Conservation (phyloP, 2,329 filamentous ascomycete genomes). For the Fusarium longipes region DNA sequence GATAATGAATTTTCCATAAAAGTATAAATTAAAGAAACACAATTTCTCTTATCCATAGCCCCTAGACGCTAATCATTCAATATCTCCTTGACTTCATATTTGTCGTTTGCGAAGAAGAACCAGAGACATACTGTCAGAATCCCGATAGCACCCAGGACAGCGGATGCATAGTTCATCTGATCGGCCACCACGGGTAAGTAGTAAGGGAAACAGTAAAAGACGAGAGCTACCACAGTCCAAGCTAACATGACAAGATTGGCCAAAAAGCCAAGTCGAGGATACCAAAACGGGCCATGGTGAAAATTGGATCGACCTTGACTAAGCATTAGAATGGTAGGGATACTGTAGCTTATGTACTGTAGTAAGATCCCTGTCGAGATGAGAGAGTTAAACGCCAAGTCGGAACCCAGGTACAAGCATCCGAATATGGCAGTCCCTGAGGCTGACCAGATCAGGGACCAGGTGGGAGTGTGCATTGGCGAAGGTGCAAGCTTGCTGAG, state of each 20-base stretch:
- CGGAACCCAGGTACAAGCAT: constrained; percentile 5
- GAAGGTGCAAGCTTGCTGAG: constrained; percentile 9
- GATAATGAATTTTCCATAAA: too few relatives aligned
- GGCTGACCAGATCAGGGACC: constrained; percentile 5
- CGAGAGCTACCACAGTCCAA: background rate
- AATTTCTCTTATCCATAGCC: rapidly evolving
- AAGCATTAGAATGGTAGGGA: constrained; percentile 1
- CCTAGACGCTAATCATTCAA: background rate
- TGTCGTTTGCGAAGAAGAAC: constrained; percentile 1
- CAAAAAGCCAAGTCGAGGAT: background rate
- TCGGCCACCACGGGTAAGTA: background rate
- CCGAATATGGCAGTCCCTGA: constrained; percentile 3
- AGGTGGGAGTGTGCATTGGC: background rate
- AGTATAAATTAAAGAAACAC: background rate
- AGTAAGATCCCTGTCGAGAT: constrained; percentile 4
- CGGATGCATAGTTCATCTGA: constrained; percentile 13
- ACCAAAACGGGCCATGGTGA: constrained; percentile 10
- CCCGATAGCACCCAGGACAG: background rate
- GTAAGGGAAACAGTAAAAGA: constrained; percentile 16
- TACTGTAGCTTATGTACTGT: constrained; percentile 10
- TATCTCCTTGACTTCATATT: constrained; percentile 5
- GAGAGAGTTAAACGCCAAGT: constrained; percentile 7
- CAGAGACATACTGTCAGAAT: background rate
- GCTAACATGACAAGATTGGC: constrained; percentile 7
- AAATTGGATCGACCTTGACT: background rate